Conservation (phyloP, 805 yeast species). For the Saccharomycopsis olivae region DNA sequence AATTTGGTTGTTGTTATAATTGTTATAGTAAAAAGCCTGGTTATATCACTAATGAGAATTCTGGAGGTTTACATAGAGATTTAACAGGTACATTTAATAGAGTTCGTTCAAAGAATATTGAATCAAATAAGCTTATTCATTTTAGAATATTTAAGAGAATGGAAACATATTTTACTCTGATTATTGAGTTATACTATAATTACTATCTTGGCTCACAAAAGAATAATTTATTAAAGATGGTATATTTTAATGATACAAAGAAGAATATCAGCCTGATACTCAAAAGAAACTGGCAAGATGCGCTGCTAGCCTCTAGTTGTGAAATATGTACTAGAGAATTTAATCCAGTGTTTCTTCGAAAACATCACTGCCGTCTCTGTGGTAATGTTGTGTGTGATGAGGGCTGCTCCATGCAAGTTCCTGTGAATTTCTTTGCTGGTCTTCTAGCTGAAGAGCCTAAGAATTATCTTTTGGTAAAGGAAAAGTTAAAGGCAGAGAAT, state of each 20-base stretch:
- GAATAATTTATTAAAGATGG: slow-evolving; percentile 21
- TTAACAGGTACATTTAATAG: slow-evolving; percentile 31
- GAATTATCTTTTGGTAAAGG: neutral
- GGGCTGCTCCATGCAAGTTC: slow-evolving; percentile 66
- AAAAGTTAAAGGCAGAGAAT: slow-evolving; percentile 16
- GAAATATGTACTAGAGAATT: slow-evolving; percentile 52
- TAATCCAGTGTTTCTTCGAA: slow-evolving; percentile 40
- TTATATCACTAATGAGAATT: slow-evolving; percentile 25
- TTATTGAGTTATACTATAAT: slow-evolving; percentile 22
- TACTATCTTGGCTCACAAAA: slow-evolving; percentile 19
- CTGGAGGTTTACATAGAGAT: slow-evolving; percentile 35
- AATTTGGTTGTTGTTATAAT: slow-evolving; percentile 57
- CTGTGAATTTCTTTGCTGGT: slow-evolving; percentile 26
- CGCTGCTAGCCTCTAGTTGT: slow-evolving; percentile 39
- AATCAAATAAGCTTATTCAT: slow-evolving; percentile 40
- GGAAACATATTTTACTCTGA: slow-evolving; percentile 30
- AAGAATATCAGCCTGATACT: slow-evolving; percentile 20
- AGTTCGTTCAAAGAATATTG: slow-evolving; percentile 33
- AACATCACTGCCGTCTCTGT: slow-evolving; percentile 89
- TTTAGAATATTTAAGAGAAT: slow-evolving; percentile 53
- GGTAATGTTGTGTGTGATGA: slow-evolving; percentile 77
- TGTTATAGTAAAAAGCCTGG: slow-evolving; percentile 54
- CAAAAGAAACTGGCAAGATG: slow-evolving; percentile 60
- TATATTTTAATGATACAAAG: slow-evolving; percentile 24
- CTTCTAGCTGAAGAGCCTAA: slow-evolving; percentile 10